These are phyloP conservation scores for Botrytis fabae DNA, from an alignment of 2,329 filamentous ascomycete genomes.

Conservation along the genomic window DNA sequence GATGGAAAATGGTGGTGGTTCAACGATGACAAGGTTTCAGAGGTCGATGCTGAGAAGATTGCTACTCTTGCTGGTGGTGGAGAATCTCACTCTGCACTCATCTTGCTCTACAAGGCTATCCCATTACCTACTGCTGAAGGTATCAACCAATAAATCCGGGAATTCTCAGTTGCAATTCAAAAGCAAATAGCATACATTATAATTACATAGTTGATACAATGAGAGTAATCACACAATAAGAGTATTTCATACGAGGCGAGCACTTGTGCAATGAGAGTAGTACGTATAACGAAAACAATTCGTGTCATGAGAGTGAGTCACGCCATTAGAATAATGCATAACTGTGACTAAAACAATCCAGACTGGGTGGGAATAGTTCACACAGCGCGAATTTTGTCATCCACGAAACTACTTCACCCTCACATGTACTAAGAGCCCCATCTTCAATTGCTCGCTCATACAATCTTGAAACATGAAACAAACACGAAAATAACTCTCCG, in stretches of 20 bases:
- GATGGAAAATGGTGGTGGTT: conserved; percentile 99
- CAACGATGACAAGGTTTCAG: conserved; percentile 95
- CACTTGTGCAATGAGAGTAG: background rate
- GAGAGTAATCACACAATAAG: background rate
- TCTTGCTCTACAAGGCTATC: conserved; percentile 76
- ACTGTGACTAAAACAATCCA: background rate
- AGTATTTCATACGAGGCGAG: background rate
- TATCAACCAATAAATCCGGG: conserved; percentile 25
- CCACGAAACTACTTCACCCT: background rate
- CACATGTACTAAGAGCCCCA: background rate
- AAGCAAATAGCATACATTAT: background rate
- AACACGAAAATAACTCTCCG: background rate
- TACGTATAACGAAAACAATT: background rate
- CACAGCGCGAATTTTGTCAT: background rate
- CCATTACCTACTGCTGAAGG: conserved; percentile 62
- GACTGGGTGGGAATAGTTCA: background rate
- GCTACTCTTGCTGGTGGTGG: conserved; percentile 86
- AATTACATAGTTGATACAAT: background rate
- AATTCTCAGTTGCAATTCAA: background rate
- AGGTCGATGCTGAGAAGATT: conserved; percentile 90
- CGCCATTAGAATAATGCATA: background rate
- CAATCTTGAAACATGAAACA: background rate
- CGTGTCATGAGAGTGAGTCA: background rate
- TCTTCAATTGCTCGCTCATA: background rate
- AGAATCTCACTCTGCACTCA: conserved; percentile 80